These are phyloP conservation scores for Cytospora piceae DNA, from an alignment of 2,329 filamentous ascomycete species.

Conservation along the genomic window DNA sequence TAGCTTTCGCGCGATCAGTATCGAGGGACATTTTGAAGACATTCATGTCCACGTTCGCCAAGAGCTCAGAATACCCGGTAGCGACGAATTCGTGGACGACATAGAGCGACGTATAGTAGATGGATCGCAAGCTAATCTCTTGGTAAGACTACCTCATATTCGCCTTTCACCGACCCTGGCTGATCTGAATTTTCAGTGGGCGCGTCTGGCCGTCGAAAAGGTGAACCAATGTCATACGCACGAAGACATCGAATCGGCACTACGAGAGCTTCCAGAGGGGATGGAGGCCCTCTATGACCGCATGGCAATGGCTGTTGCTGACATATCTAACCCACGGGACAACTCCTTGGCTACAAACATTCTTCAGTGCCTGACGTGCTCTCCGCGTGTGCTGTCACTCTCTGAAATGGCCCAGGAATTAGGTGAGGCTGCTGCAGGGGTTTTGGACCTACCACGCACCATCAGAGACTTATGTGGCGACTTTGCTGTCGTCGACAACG, in stretches of 20 bases:
- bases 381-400: not conserved
- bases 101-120: conserved; percentile 7
- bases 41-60: not conserved
- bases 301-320: not conserved
- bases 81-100: not conserved
- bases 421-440: not conserved
- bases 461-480: conserved; percentile 30
- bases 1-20: not conserved
- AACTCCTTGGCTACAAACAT: not conserved
- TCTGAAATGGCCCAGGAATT: conserved; percentile 10
- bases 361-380: not conserved
- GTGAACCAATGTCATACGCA: conserved; percentile 4
- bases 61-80: conserved; percentile 1
- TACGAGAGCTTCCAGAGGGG: not conserved
- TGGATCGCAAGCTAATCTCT: not conserved
- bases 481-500: conserved; percentile 6
- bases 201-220: not conserved
- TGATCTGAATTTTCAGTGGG: not conserved
- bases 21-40: not conserved
- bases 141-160: not conserved
- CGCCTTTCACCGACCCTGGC: too few relatives aligned
- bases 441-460: not conserved
- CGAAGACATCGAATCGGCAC: not conserved
- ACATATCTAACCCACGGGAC: not conserved
- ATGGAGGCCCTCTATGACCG: conserved; percentile 6